Evolutionary conservation across 2,329 filamentous ascomycete genomes (phyloP).

Genomic region (Fusarium lateritium): DNA sequence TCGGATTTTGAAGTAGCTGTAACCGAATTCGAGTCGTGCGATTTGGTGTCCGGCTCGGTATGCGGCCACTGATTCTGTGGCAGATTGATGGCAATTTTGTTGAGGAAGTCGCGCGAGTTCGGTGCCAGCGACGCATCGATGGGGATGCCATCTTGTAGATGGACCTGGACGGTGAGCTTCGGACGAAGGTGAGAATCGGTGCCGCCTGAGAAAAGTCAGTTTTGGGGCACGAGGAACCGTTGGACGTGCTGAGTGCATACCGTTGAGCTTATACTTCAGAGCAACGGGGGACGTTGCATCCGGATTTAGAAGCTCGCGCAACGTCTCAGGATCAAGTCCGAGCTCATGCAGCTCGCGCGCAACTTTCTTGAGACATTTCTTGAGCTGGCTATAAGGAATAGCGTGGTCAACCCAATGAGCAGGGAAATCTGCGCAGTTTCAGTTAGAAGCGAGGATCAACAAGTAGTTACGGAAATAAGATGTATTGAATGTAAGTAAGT

Average conservation of each 20-base stretch:
- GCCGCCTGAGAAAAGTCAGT: constrained; percentile 50
- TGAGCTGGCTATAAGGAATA: constrained; percentile 87
- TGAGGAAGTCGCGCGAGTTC: constrained; percentile 74
- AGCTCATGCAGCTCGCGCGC: constrained; percentile 78
- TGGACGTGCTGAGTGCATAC: constrained; percentile 50
- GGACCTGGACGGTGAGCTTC: constrained; percentile 78
- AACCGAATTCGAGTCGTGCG: constrained; percentile 18
- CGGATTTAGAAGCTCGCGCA: constrained; percentile 74
- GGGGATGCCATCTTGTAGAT: constrained; percentile 75
- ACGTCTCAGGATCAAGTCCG: constrained; percentile 79
- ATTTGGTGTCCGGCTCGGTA: constrained; percentile 8
- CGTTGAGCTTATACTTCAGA: constrained; percentile 70
- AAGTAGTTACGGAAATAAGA: not conserved
- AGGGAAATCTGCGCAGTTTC: constrained; percentile 72
- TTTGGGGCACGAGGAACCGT: constrained; percentile 22
- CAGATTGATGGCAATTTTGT: constrained; percentile 69
- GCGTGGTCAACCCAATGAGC: constrained; percentile 79
- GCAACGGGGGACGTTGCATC: constrained; percentile 62
- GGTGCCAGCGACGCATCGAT: constrained; percentile 78
- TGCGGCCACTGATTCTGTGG: constrained; percentile 24
- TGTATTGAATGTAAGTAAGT: constrained; percentile 5
- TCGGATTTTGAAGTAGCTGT: constrained; percentile 7
- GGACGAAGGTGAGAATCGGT: constrained; percentile 70
- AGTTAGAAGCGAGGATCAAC: constrained; percentile 7
- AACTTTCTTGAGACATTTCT: constrained; percentile 90